Percentiles rank a stretch among this genome's conserved stretches.
phyloP scores from a whole-genome alignment of 176 grass and related monocot genomes.

The Carex scoparia region DNA sequence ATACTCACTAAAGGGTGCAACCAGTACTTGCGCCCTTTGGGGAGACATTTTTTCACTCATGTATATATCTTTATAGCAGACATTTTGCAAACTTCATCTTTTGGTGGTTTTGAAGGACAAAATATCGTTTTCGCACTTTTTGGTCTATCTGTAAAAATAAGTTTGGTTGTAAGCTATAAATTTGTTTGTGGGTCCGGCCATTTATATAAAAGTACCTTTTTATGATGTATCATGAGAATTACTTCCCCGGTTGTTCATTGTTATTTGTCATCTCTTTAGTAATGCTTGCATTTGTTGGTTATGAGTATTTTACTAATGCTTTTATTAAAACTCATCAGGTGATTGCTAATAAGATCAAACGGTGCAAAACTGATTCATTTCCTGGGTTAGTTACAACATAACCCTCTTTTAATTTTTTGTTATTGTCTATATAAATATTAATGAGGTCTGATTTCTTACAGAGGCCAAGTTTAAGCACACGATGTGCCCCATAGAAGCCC shows the following conservation, averaged over 20 bases:
- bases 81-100: no score
- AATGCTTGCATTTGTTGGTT: slow-evolving; percentile 8
- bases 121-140: no score
- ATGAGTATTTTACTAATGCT: neutral
- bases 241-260: neutral
- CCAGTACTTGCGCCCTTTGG: no score
- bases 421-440: neutral
- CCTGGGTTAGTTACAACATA: slow-evolving; percentile 52
- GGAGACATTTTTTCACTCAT: no score
- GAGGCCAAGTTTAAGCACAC: neutral
- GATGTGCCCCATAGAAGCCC: neutral
- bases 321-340: slow-evolving; percentile 39
- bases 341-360: slow-evolving; percentile 90
- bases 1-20: no score
- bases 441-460: neutral
- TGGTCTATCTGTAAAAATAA: no score
- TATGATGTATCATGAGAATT: neutral
- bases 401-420: neutral
- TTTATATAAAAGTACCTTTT: no score
- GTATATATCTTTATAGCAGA: no score
- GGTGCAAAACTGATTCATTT: slow-evolving; percentile 89
- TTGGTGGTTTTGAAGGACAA: no score
- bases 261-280: slow-evolving; percentile 6
- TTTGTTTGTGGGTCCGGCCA: no score
- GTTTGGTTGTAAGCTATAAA: no score